phyloP scores from a whole-genome alignment of 257 asterid species.

The Thymus mandschuricus region DNA sequence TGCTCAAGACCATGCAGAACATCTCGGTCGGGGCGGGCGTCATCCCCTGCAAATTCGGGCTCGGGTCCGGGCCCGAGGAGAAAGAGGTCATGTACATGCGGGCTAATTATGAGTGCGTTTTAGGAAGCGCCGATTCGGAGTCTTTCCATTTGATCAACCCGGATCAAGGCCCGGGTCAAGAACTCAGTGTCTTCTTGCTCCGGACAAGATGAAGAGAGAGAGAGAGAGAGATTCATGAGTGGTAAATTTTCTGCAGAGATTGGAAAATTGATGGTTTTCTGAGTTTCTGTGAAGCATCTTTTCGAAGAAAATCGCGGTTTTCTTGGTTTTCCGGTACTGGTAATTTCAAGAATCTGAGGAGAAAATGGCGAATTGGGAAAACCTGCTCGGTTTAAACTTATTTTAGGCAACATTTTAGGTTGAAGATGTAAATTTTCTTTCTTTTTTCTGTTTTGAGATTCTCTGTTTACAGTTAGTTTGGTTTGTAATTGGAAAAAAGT shows the following conservation, averaged over 20 bases:
- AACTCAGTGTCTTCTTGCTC: conserved; percentile 89
- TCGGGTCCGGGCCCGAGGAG: conserved; percentile 65
- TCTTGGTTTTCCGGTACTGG: conserved; percentile 25
- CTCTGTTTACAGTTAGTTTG: conserved; percentile 1
- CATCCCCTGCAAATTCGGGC: conserved; percentile 64
- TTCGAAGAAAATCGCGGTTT: conserved; percentile 33
- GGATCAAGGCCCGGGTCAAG: conserved; percentile 83
- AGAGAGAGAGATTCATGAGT: not conserved
- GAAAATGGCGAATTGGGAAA: conserved; percentile 13
- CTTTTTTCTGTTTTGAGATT: not conserved
- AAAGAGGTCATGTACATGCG: conserved; percentile 91
- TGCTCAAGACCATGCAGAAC: conserved; percentile 83
- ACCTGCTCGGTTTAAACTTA: conserved; percentile 36
- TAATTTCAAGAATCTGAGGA: not conserved
- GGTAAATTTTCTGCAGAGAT: conserved; percentile 20
- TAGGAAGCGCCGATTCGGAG: conserved; percentile 87
- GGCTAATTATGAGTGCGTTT: conserved; percentile 83
- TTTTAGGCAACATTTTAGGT: conserved; percentile 1
- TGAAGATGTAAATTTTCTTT: not conserved
- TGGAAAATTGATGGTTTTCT: conserved; percentile 33
- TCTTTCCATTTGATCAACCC: conserved; percentile 92
- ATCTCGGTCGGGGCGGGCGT: conserved; percentile 92
- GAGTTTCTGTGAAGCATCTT: conserved; percentile 19
- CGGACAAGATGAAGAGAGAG: conserved; percentile 52
- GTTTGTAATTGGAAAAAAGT: conserved; percentile 17